Evolutionary conservation across 805 yeast genomes (phyloP).

Genomic region (Teunomyces pallodes): DNA sequence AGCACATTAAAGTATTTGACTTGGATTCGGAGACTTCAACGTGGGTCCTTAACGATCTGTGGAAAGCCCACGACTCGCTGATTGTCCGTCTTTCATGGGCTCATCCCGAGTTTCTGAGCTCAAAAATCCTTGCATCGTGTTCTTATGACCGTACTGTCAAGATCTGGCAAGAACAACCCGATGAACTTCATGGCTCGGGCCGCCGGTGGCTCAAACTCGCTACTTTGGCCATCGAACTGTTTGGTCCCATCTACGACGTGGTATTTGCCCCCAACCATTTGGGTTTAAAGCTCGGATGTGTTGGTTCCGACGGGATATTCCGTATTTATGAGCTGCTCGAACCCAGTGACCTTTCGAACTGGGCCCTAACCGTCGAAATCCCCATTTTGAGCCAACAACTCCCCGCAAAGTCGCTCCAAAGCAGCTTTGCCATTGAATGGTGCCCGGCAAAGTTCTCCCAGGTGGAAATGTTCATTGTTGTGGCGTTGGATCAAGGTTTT

Average conservation of each 20-base stretch:
- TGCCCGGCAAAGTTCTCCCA: slow-evolving; percentile 77
- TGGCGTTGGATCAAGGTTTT: slow-evolving; percentile 84
- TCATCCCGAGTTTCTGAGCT: slow-evolving; percentile 76
- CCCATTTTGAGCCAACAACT: slow-evolving; percentile 59
- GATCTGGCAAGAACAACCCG: slow-evolving; percentile 87
- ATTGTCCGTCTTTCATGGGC: slow-evolving; percentile 88
- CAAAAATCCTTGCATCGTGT: slow-evolving; percentile 81
- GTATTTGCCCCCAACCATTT: slow-evolving; percentile 83
- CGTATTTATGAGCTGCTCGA: slow-evolving; percentile 86
- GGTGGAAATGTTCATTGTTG: slow-evolving; percentile 75
- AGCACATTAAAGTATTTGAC: slow-evolving; percentile 86
- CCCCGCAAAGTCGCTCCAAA: slow-evolving; percentile 78
- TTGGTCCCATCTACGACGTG: slow-evolving; percentile 87
- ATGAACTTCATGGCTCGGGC: slow-evolving; percentile 74
- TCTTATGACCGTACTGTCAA: slow-evolving; percentile 88
- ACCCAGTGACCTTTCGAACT: slow-evolving; percentile 79
- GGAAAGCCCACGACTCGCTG: slow-evolving; percentile 94
- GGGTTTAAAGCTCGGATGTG: slow-evolving; percentile 79
- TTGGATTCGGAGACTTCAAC: slow-evolving; percentile 60
- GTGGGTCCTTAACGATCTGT: slow-evolving; percentile 84
- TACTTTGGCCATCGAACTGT: slow-evolving; percentile 74
- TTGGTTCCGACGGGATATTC: slow-evolving; percentile 85
- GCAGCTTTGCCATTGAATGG: slow-evolving; percentile 86
- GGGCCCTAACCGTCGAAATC: slow-evolving; percentile 77
- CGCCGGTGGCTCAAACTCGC: slow-evolving; percentile 77